These are phyloP conservation scores for Porphyridium purpureum DNA, from an alignment of 23 red algal genomes.

Conservation along the genomic window DNA sequence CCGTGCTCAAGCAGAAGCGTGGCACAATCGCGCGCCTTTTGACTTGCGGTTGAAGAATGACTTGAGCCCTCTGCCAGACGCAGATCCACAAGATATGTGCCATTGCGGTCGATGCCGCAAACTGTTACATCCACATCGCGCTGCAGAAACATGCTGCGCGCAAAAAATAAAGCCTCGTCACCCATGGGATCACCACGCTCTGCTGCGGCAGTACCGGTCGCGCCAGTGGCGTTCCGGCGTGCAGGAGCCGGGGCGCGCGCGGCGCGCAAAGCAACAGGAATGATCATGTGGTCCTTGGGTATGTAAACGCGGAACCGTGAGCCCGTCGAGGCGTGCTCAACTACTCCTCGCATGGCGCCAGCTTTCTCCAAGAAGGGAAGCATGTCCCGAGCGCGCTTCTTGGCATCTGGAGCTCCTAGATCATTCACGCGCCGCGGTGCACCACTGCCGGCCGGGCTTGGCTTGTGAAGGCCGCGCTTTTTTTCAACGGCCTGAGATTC, in stretches of 20 bases:
- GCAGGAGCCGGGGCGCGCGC: constrained; percentile 50
- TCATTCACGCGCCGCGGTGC: constrained; percentile 38
- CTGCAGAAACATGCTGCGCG: constrained; percentile 43
- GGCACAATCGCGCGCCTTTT: constrained; percentile 21
- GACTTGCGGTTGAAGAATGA: too few relatives aligned
- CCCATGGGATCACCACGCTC: constrained; percentile 42
- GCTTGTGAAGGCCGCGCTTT: constrained; percentile 42
- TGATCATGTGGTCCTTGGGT: constrained; percentile 37
- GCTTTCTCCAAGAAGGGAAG: constrained; percentile 42
- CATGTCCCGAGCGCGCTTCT: constrained; percentile 41
- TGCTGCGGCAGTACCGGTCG: constrained; percentile 16
- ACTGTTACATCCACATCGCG: constrained; percentile 59
- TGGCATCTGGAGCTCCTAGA: constrained; percentile 44
- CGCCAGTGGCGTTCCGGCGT: constrained; percentile 11
- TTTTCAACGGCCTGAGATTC: constrained; percentile 44
- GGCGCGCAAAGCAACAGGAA: constrained; percentile 41
- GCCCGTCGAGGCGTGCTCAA: constrained; percentile 49
- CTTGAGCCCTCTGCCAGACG: constrained; percentile 7
- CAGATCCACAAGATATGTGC: constrained; percentile 60
- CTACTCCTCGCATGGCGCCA: constrained; percentile 32
- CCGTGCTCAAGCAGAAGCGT: constrained; percentile 30
- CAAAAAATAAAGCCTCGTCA: constrained; percentile 53
- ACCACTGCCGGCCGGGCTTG: neutral
- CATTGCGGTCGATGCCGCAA: constrained; percentile 39
- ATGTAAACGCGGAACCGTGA: constrained; percentile 39